These are phyloP conservation scores for Glycine soja DNA, from an alignment of 306 rosid species.

Conservation along the genomic window DNA sequence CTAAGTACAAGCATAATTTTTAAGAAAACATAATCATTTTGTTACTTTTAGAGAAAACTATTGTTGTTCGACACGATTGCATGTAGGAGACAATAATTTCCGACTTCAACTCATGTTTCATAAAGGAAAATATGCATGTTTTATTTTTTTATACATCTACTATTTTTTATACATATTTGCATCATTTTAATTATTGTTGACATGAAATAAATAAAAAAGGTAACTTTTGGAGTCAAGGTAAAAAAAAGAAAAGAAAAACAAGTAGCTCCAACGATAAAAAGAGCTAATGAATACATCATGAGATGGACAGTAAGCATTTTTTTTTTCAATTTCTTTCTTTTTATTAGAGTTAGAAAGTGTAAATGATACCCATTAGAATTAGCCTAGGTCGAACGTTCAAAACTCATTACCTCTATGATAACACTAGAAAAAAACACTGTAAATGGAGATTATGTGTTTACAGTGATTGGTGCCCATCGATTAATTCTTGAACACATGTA, in stretches of 20 bases:
- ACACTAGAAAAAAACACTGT: not conserved
- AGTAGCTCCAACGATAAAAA: not conserved
- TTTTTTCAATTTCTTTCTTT: not conserved
- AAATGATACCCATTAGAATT: not conserved
- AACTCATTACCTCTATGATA: not conserved
- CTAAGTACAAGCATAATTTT: not conserved
- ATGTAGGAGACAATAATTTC: not conserved
- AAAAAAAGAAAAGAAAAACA: not conserved
- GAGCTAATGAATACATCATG: not conserved
- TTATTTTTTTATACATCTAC: too few relatives aligned
- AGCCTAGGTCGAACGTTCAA: not conserved
- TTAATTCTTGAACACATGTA: not conserved
- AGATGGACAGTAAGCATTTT: not conserved
- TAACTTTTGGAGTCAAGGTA: not conserved
- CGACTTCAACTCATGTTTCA: not conserved
- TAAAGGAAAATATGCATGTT: constrained; percentile 1
- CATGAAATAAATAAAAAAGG: not conserved
- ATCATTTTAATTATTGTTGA: constrained; percentile 6
- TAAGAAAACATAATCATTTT: not conserved
- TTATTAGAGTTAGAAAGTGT: not conserved
- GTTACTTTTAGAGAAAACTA: not conserved
- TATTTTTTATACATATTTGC: not conserved
- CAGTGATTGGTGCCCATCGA: too few relatives aligned
- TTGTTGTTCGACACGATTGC: constrained; percentile 13
- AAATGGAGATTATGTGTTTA: not conserved